phyloP scores from a whole-genome alignment of 352 stramenopile species.

The Globisporangium orthogonon region DNA sequence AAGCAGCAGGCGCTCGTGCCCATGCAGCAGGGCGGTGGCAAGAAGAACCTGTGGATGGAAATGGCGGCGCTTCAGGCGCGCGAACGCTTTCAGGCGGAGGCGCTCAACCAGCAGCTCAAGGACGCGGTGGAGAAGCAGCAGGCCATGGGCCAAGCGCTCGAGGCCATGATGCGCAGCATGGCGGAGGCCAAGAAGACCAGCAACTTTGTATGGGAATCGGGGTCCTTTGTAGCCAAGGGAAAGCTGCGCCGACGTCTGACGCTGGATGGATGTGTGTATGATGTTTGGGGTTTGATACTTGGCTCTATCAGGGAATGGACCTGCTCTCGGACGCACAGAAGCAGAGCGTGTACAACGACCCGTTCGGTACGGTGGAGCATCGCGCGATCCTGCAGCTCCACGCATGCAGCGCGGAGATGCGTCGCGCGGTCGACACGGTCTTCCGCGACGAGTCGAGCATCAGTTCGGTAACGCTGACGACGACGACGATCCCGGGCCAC shows the following conservation, averaged over 20 bases:
- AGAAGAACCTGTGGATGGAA: slow-evolving; percentile 26
- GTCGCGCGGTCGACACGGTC: neutral
- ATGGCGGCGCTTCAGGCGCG: slow-evolving; percentile 30
- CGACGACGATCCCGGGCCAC: neutral
- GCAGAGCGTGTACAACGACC: slow-evolving; percentile 5
- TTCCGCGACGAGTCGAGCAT: neutral
- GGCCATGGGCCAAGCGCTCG: slow-evolving; percentile 29
- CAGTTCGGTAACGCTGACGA: neutral
- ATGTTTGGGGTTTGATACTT: neutral
- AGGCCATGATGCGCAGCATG: slow-evolving; percentile 27
- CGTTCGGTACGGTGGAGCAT: neutral
- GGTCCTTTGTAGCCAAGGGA: too few species aligned
- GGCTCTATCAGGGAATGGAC: neutral
- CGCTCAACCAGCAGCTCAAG: slow-evolving; percentile 37
- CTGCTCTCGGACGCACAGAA: slow-evolving; percentile 6
- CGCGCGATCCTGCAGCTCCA: slow-evolving; percentile 1
- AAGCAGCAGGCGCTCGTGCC: neutral
- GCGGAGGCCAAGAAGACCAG: slow-evolving; percentile 4
- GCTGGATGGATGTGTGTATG: neutral
- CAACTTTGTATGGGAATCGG: neutral
- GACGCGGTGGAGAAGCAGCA: slow-evolving; percentile 28
- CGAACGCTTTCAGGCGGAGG: slow-evolving; percentile 28
- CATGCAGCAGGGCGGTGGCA: neutral
- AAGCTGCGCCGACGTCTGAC: too few species aligned
- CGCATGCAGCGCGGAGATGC: slow-evolving; percentile 1